Conservation (phyloP, 164 flowering plant genomes). For the Warburgia ugandensis region DNA sequence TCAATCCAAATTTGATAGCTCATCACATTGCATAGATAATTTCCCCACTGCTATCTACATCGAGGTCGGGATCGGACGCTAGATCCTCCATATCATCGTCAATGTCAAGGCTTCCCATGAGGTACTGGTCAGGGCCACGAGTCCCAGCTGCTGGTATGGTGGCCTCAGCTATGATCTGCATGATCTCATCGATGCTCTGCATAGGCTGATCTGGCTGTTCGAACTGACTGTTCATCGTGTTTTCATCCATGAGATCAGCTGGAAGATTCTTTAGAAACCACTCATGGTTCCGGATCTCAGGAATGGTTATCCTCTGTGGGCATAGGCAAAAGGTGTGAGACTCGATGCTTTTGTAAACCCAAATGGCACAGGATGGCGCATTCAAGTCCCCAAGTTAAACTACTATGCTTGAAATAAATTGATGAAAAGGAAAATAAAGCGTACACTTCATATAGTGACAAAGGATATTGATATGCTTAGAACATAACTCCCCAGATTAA, state of each 20-base stretch:
- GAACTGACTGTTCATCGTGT: constrained; percentile 30
- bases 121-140: constrained; percentile 39
- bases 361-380: too few species aligned
- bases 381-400: too few species aligned
- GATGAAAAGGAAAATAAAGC: too few species aligned
- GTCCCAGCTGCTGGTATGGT: constrained; percentile 71
- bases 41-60: constrained; percentile 85
- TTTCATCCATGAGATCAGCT: constrained; percentile 61
- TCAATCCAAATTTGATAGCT: too few species aligned
- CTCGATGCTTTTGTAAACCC: too few species aligned
- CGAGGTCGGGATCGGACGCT: constrained; percentile 66
- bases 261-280: constrained; percentile 87
- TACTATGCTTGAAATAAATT: too few species aligned
- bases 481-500: too few species aligned
- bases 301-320: constrained; percentile 75
- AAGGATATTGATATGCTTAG: too few species aligned
- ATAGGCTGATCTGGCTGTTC: constrained; percentile 72
- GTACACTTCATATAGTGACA: too few species aligned
- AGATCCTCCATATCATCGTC: constrained; percentile 72
- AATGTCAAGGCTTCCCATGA: constrained; percentile 58
- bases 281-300: constrained; percentile 63
- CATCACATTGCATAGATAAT: constrained; percentile 67
- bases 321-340: too few species aligned
- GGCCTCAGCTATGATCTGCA: constrained; percentile 78
- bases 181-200: constrained; percentile 70